Evolutionary conservation across 2,329 filamentous ascomycete genomes (phyloP), one percentile per base, ranked within the genome.

Genomic region (Cladophialophora chaetospira): DNA sequence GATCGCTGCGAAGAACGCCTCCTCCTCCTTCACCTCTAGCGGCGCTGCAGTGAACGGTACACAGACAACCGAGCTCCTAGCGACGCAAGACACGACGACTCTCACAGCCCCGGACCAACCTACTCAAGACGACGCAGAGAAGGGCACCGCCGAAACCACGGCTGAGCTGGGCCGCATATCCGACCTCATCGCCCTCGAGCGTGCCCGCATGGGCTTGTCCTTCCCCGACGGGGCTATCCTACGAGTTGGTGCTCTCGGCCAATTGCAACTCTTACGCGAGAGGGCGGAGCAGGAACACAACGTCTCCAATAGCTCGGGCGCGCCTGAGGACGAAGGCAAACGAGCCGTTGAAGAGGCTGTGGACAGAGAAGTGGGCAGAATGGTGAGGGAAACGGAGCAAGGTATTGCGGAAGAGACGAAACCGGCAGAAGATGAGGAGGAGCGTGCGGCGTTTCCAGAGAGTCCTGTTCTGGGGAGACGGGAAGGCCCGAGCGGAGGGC

Each of bases 381-480:
- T 77, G 58, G 69, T 77, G 11, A 10, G 87, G 79, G 25, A 86
- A 71, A 43, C 87, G 69, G 58, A 81, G 70, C n/a, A n/a, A n/a
- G 61, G 81, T 68, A 65, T 73, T 72, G 59, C 77, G 72, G 68
- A 72, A 63, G 19, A 66, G 66, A 2, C 79, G 76, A n/a, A 75
- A 73, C 59, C 72, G 67, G 63, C 75, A 29, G 44, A 66, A 29
- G 62, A 45, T 51, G 28, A 31, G 47, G 72, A n/a, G n/a, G n/a
- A 71, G 33, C 62, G 65, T 53, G 63, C 65, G 3, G 67, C 61
- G 15, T 69, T 73, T 58, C 66, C 68, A 11, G 42, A 35, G 23
- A 70, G 69, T n/a, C 70, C 65, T 53, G 69, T 69, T 26, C 50
- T 52, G 46, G 43, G 25, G 38, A 58, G 54, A 42, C 31, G 35